Evolutionary conservation across 192 early-diverging fungal species (phyloP).

Genomic region (Coemansia sp.): DNA sequence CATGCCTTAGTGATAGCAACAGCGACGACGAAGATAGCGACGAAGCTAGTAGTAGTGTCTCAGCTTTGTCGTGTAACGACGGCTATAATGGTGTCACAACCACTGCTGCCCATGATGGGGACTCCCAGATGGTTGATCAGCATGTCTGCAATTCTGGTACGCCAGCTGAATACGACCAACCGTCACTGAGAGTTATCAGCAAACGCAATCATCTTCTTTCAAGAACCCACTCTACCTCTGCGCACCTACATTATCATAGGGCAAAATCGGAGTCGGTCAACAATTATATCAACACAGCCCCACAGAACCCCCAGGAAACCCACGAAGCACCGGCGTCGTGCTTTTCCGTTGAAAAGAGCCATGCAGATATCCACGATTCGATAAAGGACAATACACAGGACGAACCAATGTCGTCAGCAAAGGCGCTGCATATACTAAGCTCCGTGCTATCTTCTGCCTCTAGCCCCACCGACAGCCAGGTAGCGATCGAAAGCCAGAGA

Average conservation of each 20-base stretch:
- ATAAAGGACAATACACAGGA: constrained; percentile 38
- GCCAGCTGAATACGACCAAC: background rate
- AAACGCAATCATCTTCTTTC: constrained; percentile 5
- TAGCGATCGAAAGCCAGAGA: background rate
- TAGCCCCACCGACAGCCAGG: constrained; percentile 7
- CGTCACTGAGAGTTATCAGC: background rate
- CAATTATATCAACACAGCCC: background rate
- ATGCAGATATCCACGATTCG: constrained; percentile 19
- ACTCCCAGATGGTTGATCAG: background rate
- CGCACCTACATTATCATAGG: constrained; percentile 1
- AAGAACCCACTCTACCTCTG: constrained; percentile 13
- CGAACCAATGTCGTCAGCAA: constrained; percentile 48
- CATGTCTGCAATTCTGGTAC: background rate
- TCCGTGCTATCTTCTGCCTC: constrained; percentile 22
- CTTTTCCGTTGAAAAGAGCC: background rate
- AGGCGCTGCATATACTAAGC: constrained; percentile 41
- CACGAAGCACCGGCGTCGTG: background rate
- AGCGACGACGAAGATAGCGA: constrained; percentile 15
- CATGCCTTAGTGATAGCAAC: background rate
- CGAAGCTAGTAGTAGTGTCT: background rate
- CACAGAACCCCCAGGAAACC: background rate
- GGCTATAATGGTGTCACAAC: background rate
- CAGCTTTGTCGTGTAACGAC: background rate
- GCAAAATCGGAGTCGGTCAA: background rate
- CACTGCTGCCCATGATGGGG: background rate